These are phyloP conservation scores for Aspergillus proliferans DNA, from an alignment of 2,329 filamentous ascomycete species.

Conservation along the genomic window DNA sequence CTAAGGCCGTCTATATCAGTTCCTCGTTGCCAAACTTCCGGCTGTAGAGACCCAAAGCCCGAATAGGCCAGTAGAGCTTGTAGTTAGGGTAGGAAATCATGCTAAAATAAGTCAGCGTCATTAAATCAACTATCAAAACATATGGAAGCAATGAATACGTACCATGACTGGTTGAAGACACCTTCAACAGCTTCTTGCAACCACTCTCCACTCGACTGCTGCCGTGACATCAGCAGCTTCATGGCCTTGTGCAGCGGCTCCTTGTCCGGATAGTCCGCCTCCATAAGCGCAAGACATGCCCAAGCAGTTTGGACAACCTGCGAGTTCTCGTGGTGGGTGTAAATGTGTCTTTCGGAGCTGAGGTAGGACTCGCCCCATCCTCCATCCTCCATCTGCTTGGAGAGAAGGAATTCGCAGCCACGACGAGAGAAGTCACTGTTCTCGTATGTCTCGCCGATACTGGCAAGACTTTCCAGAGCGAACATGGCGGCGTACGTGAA, in stretches of 20 bases:
- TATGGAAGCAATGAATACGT: conserved; percentile 28
- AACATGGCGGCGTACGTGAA: conserved; percentile 98
- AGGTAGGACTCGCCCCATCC: conserved; percentile 96
- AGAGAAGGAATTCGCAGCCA: conserved; percentile 79
- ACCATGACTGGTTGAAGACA: conserved; percentile 97
- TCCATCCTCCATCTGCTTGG: conserved; percentile 78
- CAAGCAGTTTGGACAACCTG: conserved; percentile 95
- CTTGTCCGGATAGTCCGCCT: conserved; percentile 72
- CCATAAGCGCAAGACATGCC: conserved; percentile 75
- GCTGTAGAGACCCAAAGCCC: conserved; percentile 86
- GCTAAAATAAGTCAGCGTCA: conserved; percentile 37
- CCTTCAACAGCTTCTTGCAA: conserved; percentile 92
- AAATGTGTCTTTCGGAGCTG: conserved; percentile 71
- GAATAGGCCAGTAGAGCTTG: conserved; percentile 93
- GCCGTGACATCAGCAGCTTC: conserved; percentile 73
- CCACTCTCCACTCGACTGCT: conserved; percentile 90
- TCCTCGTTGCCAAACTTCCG: conserved; percentile 62
- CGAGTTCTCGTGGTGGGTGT: conserved; percentile 69
- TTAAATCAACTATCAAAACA: neutral
- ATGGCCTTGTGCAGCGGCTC: conserved; percentile 68
- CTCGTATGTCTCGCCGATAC: conserved; percentile 72
- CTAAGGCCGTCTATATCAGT: conserved; percentile 31
- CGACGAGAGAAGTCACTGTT: conserved; percentile 65
- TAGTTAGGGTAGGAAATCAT: conserved; percentile 99
- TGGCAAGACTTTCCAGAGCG: conserved; percentile 76